Conservation (phyloP, 1,284 basidiomycete species). For the Tilletia indica region DNA sequence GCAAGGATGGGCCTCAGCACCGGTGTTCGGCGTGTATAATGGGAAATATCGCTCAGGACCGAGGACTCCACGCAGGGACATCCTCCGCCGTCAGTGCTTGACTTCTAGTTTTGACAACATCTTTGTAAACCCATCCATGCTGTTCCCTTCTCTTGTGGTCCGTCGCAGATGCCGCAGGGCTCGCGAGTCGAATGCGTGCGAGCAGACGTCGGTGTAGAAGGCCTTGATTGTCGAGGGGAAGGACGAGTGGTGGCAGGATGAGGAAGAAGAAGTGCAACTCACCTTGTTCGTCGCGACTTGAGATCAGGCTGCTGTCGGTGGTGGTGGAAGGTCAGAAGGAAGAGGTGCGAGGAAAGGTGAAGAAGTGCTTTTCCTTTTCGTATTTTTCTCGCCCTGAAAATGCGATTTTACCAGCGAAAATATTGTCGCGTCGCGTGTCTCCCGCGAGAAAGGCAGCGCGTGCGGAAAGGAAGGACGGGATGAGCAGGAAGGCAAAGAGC, state of each 20-base stretch:
- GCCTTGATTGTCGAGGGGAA: not conserved
- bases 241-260: not conserved
- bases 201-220: no score
- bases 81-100: conserved; percentile 14
- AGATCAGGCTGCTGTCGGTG: not conserved
- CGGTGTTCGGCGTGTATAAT: not conserved
- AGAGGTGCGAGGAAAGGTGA: no score
- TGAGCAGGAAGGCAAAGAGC: not conserved
- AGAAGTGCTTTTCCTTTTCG: not conserved
- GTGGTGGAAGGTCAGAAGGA: not conserved
- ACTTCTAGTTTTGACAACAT: conserved; percentile 19
- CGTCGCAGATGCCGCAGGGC: no score
- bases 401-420: not conserved
- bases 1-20: not conserved
- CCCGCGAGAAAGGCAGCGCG: not conserved
- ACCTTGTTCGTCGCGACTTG: conserved; percentile 2
- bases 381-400: not conserved
- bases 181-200: not conserved
- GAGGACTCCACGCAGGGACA: conserved; percentile 7
- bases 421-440: not conserved
- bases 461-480: not conserved
- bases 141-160: not conserved
- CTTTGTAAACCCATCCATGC: not conserved
- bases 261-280: conserved; percentile 6
- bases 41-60: conserved; percentile 10